Percentiles rank a stretch among this genome's conserved stretches.
phyloP scores from a whole-genome alignment of 495 filamentous ascomycete species.

The Neurospora sp. region DNA sequence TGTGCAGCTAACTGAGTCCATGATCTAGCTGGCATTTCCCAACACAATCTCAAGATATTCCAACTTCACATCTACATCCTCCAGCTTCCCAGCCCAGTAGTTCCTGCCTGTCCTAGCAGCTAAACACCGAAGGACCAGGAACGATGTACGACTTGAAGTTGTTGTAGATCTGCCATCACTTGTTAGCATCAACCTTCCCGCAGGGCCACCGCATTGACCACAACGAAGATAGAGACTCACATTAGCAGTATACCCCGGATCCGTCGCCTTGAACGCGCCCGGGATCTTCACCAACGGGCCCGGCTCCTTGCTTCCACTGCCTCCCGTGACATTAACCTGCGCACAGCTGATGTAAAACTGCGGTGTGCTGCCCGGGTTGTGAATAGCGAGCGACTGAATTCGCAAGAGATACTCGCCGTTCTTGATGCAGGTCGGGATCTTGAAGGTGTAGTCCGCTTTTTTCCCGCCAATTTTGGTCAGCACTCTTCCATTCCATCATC shows the following conservation, averaged over 20 bases:
- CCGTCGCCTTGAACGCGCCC: slow-evolving; percentile 42
- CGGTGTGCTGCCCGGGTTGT: slow-evolving; percentile 43
- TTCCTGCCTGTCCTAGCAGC: slow-evolving; percentile 2
- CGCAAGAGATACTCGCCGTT: slow-evolving; percentile 53
- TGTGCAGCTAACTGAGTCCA: too few species aligned
- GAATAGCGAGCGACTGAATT: slow-evolving; percentile 50
- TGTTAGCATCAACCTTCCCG: neutral
- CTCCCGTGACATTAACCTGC: slow-evolving; percentile 46
- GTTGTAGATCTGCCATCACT: slow-evolving; percentile 33
- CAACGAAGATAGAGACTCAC: slow-evolving; percentile 3
- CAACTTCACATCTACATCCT: neutral
- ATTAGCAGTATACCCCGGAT: slow-evolving; percentile 43
- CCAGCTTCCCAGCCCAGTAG: too few species aligned
- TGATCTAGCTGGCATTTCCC: neutral
- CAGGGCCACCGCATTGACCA: too few species aligned
- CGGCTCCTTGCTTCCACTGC: slow-evolving; percentile 33
- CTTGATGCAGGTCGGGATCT: slow-evolving; percentile 43
- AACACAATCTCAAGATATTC: neutral
- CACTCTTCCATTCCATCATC: too few species aligned
- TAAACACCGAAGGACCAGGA: slow-evolving; percentile 35
- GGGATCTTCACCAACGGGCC: slow-evolving; percentile 40
- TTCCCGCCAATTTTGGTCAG: too few species aligned
- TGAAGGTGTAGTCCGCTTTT: slow-evolving; percentile 34
- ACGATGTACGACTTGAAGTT: slow-evolving; percentile 41
- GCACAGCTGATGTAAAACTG: slow-evolving; percentile 50